Evolutionary conservation across 805 yeast species (phyloP).

Genomic region (Candida ficus): DNA sequence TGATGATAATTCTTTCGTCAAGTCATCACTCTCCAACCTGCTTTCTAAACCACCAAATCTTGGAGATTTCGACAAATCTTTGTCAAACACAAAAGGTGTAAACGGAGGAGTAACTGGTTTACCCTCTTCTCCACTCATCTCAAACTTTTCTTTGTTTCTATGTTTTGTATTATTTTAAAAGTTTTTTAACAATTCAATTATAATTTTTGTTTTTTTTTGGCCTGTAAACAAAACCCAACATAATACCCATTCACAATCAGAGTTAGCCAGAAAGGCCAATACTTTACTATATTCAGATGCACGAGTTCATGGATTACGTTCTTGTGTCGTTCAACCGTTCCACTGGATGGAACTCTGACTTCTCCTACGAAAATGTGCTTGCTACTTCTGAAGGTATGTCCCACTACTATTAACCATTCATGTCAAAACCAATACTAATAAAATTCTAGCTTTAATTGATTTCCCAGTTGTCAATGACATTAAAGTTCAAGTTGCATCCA

Average conservation of each 20-base stretch:
- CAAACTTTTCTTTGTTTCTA: neutral
- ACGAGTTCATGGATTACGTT: conserved; percentile 80
- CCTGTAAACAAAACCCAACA: neutral
- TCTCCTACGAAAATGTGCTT: conserved; percentile 68
- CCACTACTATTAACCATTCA: conserved; percentile 22
- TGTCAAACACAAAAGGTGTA: neutral
- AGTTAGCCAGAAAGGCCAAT: too few species aligned
- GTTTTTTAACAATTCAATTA: neutral
- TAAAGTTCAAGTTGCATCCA: conserved; percentile 61
- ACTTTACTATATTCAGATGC: too few species aligned
- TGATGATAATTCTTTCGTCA: neutral
- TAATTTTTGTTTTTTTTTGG: neutral
- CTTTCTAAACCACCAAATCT: neutral
- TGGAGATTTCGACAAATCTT: conserved; percentile 1
- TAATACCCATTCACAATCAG: too few species aligned
- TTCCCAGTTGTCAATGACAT: conserved; percentile 69
- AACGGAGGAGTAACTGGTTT: neutral
- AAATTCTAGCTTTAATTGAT: conserved; percentile 49
- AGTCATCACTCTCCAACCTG: neutral
- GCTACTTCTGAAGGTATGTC: conserved; percentile 49
- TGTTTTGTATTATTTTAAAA: neutral
- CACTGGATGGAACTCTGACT: conserved; percentile 77
- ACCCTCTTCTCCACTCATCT: neutral
- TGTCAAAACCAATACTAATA: neutral
- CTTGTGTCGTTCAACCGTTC: conserved; percentile 63